Evolutionary conservation across 2,329 filamentous ascomycete genomes (phyloP).

Genomic region (Penicillium sp.): DNA sequence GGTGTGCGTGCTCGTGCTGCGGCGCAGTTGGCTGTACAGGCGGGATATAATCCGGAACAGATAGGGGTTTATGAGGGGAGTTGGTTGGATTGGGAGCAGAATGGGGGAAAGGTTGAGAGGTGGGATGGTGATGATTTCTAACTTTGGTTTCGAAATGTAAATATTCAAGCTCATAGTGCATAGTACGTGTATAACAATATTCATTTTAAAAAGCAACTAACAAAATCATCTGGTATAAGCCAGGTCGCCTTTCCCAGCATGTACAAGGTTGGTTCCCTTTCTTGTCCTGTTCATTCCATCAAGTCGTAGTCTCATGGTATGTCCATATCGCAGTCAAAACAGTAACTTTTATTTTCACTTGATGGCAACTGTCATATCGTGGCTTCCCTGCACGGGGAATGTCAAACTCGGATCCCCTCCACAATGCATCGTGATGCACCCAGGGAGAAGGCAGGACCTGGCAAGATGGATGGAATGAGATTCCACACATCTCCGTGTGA

Average conservation of each 20-base stretch:
- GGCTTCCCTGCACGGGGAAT: conserved; percentile 5
- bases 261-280: conserved; percentile 19
- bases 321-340: conserved; percentile 22
- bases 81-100: conserved; percentile 70
- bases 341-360: conserved; percentile 19
- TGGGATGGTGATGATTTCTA: conserved; percentile 33
- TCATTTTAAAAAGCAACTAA: conserved; percentile 18
- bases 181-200: conserved; percentile 1
- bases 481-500: background rate
- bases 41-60: conserved; percentile 66
- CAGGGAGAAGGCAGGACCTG: conserved; percentile 1
- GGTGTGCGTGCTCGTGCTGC: conserved; percentile 77
- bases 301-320: conserved; percentile 27
- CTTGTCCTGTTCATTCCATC: conserved; percentile 18
- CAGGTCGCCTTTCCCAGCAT: conserved; percentile 23
- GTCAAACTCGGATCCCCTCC: background rate
- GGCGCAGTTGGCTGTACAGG: conserved; percentile 67
- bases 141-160: background rate
- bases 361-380: conserved; percentile 15
- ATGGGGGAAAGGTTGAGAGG: conserved; percentile 59
- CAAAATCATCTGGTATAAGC: conserved; percentile 22
- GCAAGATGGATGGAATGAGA: conserved; percentile 1
- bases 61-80: conserved; percentile 49
- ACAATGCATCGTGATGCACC: conserved; percentile 3
- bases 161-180: background rate